phyloP scores from a whole-genome alignment of 176 grass and related monocot species.

The Themeda triandra region DNA sequence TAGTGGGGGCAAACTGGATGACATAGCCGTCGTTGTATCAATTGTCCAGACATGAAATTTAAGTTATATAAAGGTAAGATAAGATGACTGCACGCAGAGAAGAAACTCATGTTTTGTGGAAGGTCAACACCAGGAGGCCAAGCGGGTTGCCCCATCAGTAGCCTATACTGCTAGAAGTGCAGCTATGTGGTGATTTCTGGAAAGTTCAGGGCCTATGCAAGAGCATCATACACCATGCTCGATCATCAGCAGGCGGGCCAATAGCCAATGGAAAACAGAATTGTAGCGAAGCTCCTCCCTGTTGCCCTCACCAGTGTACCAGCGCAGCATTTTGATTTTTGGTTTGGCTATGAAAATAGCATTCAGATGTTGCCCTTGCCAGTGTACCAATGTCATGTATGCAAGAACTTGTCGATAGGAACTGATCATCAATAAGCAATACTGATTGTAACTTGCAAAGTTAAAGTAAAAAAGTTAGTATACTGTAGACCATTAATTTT shows the following conservation, averaged over 20 bases:
- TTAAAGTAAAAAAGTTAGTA: not conserved
- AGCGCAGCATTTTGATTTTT: not conserved
- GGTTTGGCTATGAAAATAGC: not conserved
- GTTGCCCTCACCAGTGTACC: not conserved
- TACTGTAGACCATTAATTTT: too few relatives aligned
- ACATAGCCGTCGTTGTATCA: conserved; percentile 62
- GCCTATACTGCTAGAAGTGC: not conserved
- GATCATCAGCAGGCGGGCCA: not conserved
- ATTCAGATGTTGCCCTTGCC: conserved; percentile 9
- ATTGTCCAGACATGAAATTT: conserved; percentile 40
- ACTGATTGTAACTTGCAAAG: not conserved
- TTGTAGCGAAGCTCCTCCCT: not conserved
- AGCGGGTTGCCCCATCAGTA: not conserved
- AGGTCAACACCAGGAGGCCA: not conserved
- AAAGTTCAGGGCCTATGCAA: too few relatives aligned
- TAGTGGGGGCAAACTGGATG: conserved; percentile 81
- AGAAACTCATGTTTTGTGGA: not conserved
- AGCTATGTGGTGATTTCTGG: not conserved
- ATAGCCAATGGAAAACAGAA: not conserved
- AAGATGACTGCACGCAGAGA: not conserved
- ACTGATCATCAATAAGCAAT: not conserved
- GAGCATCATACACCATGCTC: not conserved
- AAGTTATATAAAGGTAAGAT: not conserved
- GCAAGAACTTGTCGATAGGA: not conserved
- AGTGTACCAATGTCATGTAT: not conserved